Evolutionary conservation across 345 rosid genomes (phyloP).

Genomic region (Acer negundo): DNA sequence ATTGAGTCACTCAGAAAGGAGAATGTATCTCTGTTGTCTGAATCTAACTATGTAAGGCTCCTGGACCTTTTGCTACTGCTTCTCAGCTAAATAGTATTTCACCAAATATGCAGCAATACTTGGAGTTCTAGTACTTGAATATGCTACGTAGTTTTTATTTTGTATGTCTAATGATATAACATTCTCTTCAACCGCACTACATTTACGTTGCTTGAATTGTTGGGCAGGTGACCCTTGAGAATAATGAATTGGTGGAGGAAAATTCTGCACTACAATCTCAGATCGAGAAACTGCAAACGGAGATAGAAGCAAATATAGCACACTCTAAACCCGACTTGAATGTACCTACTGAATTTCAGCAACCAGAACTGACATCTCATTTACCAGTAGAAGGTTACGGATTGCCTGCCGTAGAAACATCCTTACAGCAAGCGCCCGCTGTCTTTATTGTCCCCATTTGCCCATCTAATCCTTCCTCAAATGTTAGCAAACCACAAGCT

Average conservation of each 20-base stretch:
- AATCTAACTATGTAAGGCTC: slow-evolving; percentile 73
- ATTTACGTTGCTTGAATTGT: slow-evolving; percentile 11
- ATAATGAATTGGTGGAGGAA: slow-evolving; percentile 83
- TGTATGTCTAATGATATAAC: background rate
- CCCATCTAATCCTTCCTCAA: slow-evolving; percentile 34
- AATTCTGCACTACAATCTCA: slow-evolving; percentile 63
- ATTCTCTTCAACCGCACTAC: background rate
- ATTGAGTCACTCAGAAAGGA: slow-evolving; percentile 81
- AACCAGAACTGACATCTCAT: slow-evolving; percentile 39
- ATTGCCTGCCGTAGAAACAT: slow-evolving; percentile 32
- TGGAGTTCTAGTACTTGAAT: background rate
- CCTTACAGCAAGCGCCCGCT: slow-evolving; percentile 51
- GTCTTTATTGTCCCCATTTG: slow-evolving; percentile 69
- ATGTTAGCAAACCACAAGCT: slow-evolving; percentile 86
- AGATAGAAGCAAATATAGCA: slow-evolving; percentile 47
- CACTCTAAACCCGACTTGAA: slow-evolving; percentile 64
- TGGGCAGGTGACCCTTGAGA: slow-evolving; percentile 72
- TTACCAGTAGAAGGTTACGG: slow-evolving; percentile 30
- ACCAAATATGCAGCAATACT: background rate
- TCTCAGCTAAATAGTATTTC: background rate
- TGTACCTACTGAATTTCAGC: slow-evolving; percentile 47
- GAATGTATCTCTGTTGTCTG: slow-evolving; percentile 62
- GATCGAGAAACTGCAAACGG: slow-evolving; percentile 52
- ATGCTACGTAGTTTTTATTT: background rate
- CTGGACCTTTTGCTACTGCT: background rate